These are phyloP conservation scores for Protomyces lactucae-debilis DNA, from an alignment of 1,139 yeast genomes.

Conservation along the genomic window DNA sequence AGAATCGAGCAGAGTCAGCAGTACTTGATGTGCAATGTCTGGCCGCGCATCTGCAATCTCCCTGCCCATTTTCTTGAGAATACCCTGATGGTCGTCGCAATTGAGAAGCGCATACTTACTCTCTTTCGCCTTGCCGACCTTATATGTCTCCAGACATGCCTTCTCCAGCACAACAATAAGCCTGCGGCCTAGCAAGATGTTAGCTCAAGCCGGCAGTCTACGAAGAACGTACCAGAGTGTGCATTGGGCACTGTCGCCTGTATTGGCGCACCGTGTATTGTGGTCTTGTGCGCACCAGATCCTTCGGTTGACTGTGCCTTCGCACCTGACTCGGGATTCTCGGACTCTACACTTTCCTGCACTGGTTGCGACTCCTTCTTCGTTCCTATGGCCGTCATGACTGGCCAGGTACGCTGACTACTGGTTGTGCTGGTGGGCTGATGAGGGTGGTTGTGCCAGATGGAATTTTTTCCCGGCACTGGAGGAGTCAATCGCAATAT, in stretches of 20 bases:
- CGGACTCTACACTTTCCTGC: background rate
- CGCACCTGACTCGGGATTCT: background rate
- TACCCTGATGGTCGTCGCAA: constrained; percentile 97
- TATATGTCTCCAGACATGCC: constrained; percentile 93
- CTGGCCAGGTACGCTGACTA: background rate
- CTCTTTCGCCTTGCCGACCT: constrained; percentile 53
- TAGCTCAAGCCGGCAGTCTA: constrained; percentile 58
- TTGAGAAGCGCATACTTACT: constrained; percentile 82
- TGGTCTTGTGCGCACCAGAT: constrained; percentile 37
- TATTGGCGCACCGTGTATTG: constrained; percentile 50
- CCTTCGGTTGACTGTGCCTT: constrained; percentile 33
- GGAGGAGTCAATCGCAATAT: no score
- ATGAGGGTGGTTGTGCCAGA: no score
- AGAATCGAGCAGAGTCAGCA: constrained; percentile 84
- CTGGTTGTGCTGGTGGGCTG: no score
- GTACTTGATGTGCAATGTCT: constrained; percentile 75
- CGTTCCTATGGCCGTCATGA: constrained; percentile 27
- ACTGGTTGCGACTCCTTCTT: constrained; percentile 1
- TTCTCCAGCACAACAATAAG: constrained; percentile 87
- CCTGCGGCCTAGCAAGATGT: constrained; percentile 46
- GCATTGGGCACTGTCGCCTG: constrained; percentile 77
- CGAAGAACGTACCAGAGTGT: constrained; percentile 57
- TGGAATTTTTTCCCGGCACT: no score
- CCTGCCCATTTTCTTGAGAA: constrained; percentile 89
- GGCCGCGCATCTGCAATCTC: constrained; percentile 98